phyloP scores from a whole-genome alignment of 192 early-diverging fungal genomes.

The Coemansia sp. region DNA sequence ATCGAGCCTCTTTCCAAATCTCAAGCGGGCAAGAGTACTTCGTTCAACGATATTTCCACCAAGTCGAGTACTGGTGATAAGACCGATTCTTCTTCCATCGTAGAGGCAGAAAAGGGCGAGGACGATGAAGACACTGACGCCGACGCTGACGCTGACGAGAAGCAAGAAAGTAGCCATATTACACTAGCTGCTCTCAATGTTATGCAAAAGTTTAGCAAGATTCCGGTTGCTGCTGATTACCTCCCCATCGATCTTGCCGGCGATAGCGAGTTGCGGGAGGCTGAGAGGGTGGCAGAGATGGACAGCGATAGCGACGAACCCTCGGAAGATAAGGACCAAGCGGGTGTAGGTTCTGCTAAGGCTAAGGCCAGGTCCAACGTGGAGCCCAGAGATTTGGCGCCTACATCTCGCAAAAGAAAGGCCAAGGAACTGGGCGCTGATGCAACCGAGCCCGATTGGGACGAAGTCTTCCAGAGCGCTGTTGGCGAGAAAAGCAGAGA shows the following conservation, averaged over 20 bases:
- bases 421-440: slow-evolving; percentile 45
- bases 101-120: slow-evolving; percentile 30
- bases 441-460: slow-evolving; percentile 71
- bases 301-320: slow-evolving; percentile 49
- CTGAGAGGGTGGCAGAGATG: slow-evolving; percentile 52
- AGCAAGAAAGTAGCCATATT: slow-evolving; percentile 12
- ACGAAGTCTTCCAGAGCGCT: slow-evolving; percentile 85
- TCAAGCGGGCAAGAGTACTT: slow-evolving; percentile 7
- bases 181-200: slow-evolving; percentile 60
- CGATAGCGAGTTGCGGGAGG: slow-evolving; percentile 60
- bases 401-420: slow-evolving; percentile 34
- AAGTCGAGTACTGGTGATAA: background rate
- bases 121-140: slow-evolving; percentile 23
- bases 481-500: slow-evolving; percentile 62
- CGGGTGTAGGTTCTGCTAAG: background rate
- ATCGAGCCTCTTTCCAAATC: slow-evolving; percentile 28
- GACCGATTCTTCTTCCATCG: slow-evolving; percentile 26
- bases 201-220: slow-evolving; percentile 91
- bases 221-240: slow-evolving; percentile 83
- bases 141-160: slow-evolving; percentile 30
- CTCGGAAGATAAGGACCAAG: slow-evolving; percentile 28
- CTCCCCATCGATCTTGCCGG: slow-evolving; percentile 80
- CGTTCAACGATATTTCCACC: slow-evolving; percentile 3
- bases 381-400: slow-evolving; percentile 24
- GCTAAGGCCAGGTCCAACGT: background rate